Evolutionary conservation across 2,329 filamentous ascomycete genomes (phyloP).

Genomic region (Metarhizium guizhouense): DNA sequence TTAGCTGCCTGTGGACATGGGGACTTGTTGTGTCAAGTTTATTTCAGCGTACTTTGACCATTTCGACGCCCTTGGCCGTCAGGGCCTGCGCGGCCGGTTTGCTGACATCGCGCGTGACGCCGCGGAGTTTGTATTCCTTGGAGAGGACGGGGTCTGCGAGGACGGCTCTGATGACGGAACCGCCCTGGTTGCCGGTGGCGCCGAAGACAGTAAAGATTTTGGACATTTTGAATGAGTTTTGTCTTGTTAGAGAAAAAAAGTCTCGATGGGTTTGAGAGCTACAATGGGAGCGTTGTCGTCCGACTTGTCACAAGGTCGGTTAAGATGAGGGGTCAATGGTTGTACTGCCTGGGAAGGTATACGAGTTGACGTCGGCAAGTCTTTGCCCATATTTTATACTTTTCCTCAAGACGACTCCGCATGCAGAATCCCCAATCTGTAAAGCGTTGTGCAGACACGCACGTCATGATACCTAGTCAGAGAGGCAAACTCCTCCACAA

Average conservation of each 20-base stretch:
- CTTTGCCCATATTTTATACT: neutral
- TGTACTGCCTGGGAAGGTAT: no score
- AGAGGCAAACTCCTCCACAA: neutral
- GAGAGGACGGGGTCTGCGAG: conserved; percentile 36
- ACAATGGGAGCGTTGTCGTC: no score
- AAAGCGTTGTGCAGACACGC: neutral
- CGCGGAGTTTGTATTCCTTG: conserved; percentile 34
- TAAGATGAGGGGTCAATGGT: no score
- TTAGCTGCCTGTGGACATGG: neutral
- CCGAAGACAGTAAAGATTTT: conserved; percentile 36
- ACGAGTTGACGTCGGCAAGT: no score
- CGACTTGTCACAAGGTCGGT: no score
- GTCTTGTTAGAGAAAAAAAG: neutral
- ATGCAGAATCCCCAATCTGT: neutral
- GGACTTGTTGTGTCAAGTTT: neutral
- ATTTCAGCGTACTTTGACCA: conserved; percentile 24
- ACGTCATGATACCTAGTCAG: neutral
- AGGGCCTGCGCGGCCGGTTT: conserved; percentile 31
- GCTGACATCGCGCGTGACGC: conserved; percentile 34
- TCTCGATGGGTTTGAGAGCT: neutral
- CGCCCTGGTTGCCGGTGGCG: conserved; percentile 40
- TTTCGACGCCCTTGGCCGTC: conserved; percentile 30
- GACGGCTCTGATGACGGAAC: conserved; percentile 34
- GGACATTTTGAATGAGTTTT: conserved; percentile 18
- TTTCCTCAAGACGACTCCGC: neutral